Evolutionary conservation across 176 grass and related monocot genomes (phyloP).

Genomic region (Rhynchospora pubera): DNA sequence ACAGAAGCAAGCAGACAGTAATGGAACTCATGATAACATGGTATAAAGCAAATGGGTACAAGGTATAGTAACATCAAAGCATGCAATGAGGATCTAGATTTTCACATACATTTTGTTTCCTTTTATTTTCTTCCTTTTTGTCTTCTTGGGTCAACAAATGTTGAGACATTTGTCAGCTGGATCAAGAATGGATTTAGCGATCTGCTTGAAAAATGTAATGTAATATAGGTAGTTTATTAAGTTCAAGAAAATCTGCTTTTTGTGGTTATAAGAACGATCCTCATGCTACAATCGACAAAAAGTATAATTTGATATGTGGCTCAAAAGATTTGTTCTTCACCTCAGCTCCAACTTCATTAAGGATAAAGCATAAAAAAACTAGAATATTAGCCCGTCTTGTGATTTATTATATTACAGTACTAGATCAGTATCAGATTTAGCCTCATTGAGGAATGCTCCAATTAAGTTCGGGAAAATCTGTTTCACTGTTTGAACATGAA

Average conservation of each 20-base stretch:
- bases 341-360: not conserved
- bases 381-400: not conserved
- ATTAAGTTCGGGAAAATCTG: not conserved
- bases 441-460: not conserved
- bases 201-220: conserved; percentile 12
- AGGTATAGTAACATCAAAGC: not conserved
- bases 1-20: conserved; percentile 24
- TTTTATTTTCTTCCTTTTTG: not conserved
- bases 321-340: not conserved
- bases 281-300: not conserved
- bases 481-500: not conserved
- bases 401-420: not conserved
- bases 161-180: not conserved
- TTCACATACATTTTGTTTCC: not conserved
- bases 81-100: not conserved
- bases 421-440: not conserved
- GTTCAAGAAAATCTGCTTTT: not conserved
- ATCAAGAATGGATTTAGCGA: not conserved
- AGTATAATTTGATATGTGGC: not conserved
- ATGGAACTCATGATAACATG: conserved; percentile 26
- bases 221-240: conserved; percentile 3
- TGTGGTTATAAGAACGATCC: not conserved
- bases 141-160: not conserved
- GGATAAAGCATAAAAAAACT: not conserved
- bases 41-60: conserved; percentile 29